phyloP scores from a whole-genome alignment of 2,329 filamentous ascomycete species.

The Shiraia sp. region DNA sequence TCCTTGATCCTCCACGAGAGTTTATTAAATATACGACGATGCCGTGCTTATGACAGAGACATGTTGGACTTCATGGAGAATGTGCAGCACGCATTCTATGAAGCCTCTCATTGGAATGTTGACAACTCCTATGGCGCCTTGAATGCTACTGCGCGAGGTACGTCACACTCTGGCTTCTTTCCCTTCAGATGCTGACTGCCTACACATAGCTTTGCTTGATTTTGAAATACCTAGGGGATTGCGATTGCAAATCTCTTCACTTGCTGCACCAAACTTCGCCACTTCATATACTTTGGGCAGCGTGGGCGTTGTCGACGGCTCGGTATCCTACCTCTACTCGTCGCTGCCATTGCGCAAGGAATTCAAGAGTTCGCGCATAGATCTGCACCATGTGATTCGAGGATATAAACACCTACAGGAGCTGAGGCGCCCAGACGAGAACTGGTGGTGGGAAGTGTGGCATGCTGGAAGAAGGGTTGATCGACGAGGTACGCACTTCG shows the following conservation, averaged over 20 bases:
- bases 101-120: constrained; percentile 82
- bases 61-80: constrained; percentile 99
- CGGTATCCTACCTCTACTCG: constrained; percentile 95
- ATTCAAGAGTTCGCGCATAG: constrained; percentile 74
- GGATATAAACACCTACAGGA: constrained; percentile 81
- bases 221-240: constrained; percentile 85
- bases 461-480: constrained; percentile 55
- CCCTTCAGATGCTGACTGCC: constrained; percentile 10
- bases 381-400: constrained; percentile 75
- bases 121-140: constrained; percentile 91
- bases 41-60: constrained; percentile 36
- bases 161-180: constrained; percentile 23
- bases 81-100: constrained; percentile 87
- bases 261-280: constrained; percentile 90
- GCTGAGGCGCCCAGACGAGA: constrained; percentile 57
- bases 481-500: constrained; percentile 47
- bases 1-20: constrained; percentile 2
- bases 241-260: constrained; percentile 83
- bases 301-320: constrained; percentile 90
- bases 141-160: constrained; percentile 81
- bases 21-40: constrained; percentile 23
- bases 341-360: constrained; percentile 72
- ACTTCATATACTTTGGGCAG: constrained; percentile 91
- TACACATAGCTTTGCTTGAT: constrained; percentile 72
- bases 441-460: constrained; percentile 59